Base-by-base conservation (phyloP, 225 moss, liverwort and hornwort genomes). In the Takakia lepidozioides region DNA sequence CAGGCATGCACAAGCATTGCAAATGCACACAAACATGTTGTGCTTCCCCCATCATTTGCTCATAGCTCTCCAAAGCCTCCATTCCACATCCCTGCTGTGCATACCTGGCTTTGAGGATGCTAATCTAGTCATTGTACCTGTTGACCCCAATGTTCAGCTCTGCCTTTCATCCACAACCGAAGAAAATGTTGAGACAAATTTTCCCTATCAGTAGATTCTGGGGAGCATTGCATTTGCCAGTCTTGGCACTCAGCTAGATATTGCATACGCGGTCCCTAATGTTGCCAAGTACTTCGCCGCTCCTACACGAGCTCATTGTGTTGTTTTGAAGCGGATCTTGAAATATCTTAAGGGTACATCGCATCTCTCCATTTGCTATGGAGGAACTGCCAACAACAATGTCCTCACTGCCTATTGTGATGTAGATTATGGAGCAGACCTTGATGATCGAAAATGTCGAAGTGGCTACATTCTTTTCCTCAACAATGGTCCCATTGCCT, bases 401-500 rank as follows among this genome's bases (percentile, higher is more conserved):
- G 5, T 25, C 3, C n/a, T n/a, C n/a, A n/a, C n/a, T 6, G 38
- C 25, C 5, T 53, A 19, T 2, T 23, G n/a, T 1, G 39, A 53
- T 53, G 38, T 19, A 16, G 53, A 40, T 39, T 40, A 14, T 25
- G 53, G 25, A 2, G 39, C 4, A 5, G 53, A 53, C 14, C 5
- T 40, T 1, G 53, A 53, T 19, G 39, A 40, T 16, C 1, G 53
- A 1, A 53, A 40, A 13, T 38, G 25, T n/a, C 0, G 53, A 15
- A 36, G 8, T 10, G 29, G 43, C 5, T 2, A 5, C 8, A 9
- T 46, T 0, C 19, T 57, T 3, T 35, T 45, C 16, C 29, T 57
- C 4, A 57, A 57, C 44, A 15, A 24, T 45, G 56, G 9, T 18
- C 19, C 3, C 5, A 25, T 45, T 4, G 2, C 16, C 0, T 57